phyloP scores from a whole-genome alignment of 306 rosid genomes.

The Prunus padus region DNA sequence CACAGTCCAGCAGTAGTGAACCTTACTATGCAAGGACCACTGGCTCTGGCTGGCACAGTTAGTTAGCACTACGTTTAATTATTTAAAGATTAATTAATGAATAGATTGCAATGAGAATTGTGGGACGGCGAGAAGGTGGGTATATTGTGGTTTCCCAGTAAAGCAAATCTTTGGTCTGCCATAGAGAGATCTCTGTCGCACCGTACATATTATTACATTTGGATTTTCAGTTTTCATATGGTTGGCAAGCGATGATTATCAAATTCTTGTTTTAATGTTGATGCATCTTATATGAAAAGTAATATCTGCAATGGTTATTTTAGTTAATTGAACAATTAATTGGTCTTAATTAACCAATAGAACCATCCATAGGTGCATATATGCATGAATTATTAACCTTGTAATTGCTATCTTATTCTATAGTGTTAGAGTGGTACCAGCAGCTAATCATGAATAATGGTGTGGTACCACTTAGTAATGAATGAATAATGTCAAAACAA shows the following conservation, averaged over 20 bases:
- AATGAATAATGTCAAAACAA: background rate
- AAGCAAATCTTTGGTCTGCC: slow-evolving; percentile 60
- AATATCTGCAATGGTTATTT: background rate
- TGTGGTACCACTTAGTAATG: background rate
- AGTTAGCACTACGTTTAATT: background rate
- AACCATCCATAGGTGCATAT: background rate
- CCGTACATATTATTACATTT: too few species aligned
- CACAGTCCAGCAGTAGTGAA: background rate
- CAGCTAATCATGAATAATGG: background rate
- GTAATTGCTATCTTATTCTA: background rate
- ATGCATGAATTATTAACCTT: background rate
- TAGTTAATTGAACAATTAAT: background rate
- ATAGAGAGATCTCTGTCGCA: slow-evolving; percentile 27
- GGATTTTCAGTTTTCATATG: too few species aligned
- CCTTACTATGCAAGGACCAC: background rate
- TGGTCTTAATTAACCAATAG: background rate
- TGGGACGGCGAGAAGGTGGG: slow-evolving; percentile 17
- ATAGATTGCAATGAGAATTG: background rate
- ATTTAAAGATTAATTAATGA: background rate
- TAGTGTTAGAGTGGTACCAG: background rate
- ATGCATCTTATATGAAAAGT: background rate
- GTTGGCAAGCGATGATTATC: background rate
- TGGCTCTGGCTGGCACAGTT: too few species aligned
- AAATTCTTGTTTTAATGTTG: background rate
- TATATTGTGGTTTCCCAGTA: slow-evolving; percentile 21